These are phyloP conservation scores for Berberis vulgaris DNA, from an alignment of 164 flowering plant genomes.

Conservation along the genomic window DNA sequence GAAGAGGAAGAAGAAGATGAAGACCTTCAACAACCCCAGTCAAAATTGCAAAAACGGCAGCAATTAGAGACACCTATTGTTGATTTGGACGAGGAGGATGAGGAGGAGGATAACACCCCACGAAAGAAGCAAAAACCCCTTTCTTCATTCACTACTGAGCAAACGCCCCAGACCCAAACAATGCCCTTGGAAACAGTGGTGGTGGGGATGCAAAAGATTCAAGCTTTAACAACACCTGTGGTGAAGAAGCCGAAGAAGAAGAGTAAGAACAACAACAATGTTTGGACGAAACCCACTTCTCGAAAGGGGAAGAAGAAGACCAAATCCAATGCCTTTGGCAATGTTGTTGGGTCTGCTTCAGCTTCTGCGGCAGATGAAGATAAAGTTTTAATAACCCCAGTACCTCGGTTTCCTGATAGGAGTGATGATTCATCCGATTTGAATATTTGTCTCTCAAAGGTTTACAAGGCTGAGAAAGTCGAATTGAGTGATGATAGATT, in stretches of 20 bases:
- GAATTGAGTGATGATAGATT: constrained; percentile 84
- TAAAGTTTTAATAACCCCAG: constrained; percentile 53
- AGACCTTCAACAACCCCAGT: not conserved
- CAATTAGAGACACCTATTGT: constrained; percentile 3
- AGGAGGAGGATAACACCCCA: constrained; percentile 27
- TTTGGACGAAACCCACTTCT: constrained; percentile 41
- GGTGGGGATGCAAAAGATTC: not conserved
- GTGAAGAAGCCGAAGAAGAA: constrained; percentile 63
- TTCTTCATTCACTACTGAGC: constrained; percentile 8
- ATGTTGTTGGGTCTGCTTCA: not conserved
- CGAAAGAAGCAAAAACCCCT: constrained; percentile 51
- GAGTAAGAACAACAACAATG: constrained; percentile 36
- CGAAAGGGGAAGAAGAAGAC: constrained; percentile 70
- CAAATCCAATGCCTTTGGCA: constrained; percentile 20
- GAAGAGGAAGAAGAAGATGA: constrained; percentile 6
- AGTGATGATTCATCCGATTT: constrained; percentile 60
- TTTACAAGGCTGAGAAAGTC: constrained; percentile 88
- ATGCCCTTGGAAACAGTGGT: not conserved
- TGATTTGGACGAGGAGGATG: constrained; percentile 19
- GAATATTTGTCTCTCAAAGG: constrained; percentile 71
- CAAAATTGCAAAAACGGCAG: too few species aligned
- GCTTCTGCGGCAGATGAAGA: constrained; percentile 25
- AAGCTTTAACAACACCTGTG: constrained; percentile 6
- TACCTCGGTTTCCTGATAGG: constrained; percentile 62
- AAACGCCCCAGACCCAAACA: constrained; percentile 1